Evolutionary conservation across 306 rosid species (phyloP), one percentile per base, ranked within the genome.

Genomic region (Quercus variabilis): DNA sequence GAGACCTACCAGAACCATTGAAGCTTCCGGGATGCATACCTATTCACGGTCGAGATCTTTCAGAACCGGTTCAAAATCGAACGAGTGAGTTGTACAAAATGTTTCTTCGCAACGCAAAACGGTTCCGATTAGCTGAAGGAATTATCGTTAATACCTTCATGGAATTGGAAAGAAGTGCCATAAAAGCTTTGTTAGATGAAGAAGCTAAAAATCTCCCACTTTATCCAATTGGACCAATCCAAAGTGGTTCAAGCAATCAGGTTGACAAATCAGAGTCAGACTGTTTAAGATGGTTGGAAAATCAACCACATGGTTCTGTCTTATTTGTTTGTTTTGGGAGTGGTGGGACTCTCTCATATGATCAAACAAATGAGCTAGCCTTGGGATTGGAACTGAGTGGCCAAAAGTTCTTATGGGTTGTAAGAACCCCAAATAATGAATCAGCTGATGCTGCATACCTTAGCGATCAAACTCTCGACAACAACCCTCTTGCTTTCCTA

Each of bases 221-320:
- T 17, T 83, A 80, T 38, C 83, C 89, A 63, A 56, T 88, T 7
- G 91, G 91, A 59, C 91, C 91, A 30, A 41, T 88, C 46, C 86
- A 81, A 55, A 73, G 25, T 12, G 84, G 72, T 2, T 67, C 76
- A 49, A 58, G 26, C 26, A 46, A 55, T 73, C 60, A 76, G 1
- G 73, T 63, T 56, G 69, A 76, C n/a, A 74, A 38, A 25, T 46
- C 54, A 49, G 54, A 49, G 54, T 43, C 30, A 6, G 51, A 28
- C 14, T 70, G 81, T 64, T 72, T 80, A 15, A 73, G 19, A 30
- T 80, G 84, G 87, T 52, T 84, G 84, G 67, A 80, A 6, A 68
- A 73, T 20, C 87, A 80, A 49, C 77, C 28, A 52, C 43, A 74
- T 0, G 57, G 71, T 0, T 84, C 87, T 1, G 85, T 84, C 71